A percentile compares a stretch with the other conserved stretches of the same genome.
These are phyloP conservation scores for Boletus sp. DNA, from an alignment of 1,284 basidiomycete species.

Conservation along the genomic window DNA sequence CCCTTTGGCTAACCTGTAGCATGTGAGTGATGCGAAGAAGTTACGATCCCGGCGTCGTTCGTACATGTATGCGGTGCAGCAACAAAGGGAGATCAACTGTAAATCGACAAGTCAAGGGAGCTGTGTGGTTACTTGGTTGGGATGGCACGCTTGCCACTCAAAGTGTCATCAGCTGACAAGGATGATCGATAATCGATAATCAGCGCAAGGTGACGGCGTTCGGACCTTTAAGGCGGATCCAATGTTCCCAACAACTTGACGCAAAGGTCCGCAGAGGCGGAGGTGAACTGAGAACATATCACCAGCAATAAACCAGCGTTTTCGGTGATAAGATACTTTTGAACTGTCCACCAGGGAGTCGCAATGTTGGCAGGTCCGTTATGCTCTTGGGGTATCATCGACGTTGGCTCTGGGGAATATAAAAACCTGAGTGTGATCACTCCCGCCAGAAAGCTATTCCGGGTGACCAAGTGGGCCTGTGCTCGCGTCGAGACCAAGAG, in stretches of 20 bases:
- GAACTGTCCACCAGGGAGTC: not conserved
- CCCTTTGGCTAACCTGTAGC: constrained; percentile 42
- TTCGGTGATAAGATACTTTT: constrained; percentile 1
- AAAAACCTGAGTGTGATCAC: too few relatives aligned
- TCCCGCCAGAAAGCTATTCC: too few relatives aligned
- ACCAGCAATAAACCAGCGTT: constrained; percentile 65
- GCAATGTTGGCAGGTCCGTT: not conserved
- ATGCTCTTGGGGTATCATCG: not conserved
- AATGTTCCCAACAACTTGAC: constrained; percentile 60
- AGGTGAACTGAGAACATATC: constrained; percentile 56
- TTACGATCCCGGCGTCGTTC: constrained; percentile 7
- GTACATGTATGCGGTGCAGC: constrained; percentile 44
- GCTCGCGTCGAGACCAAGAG: too few relatives aligned
- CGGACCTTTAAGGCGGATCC: constrained; percentile 54
- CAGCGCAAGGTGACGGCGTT: not conserved
- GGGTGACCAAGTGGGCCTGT: too few relatives aligned
- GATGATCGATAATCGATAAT: not conserved
- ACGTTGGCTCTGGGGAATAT: too few relatives aligned
- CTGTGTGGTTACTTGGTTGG: not conserved
- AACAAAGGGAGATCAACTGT: constrained; percentile 43
- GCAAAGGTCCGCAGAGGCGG: constrained; percentile 55
- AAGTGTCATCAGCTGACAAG: constrained; percentile 40
- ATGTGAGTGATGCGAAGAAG: not conserved
- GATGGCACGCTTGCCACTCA: constrained; percentile 40
- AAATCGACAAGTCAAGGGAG: not conserved